phyloP scores from a whole-genome alignment of 2,329 filamentous ascomycete genomes.

The Hortaea werneckii region DNA sequence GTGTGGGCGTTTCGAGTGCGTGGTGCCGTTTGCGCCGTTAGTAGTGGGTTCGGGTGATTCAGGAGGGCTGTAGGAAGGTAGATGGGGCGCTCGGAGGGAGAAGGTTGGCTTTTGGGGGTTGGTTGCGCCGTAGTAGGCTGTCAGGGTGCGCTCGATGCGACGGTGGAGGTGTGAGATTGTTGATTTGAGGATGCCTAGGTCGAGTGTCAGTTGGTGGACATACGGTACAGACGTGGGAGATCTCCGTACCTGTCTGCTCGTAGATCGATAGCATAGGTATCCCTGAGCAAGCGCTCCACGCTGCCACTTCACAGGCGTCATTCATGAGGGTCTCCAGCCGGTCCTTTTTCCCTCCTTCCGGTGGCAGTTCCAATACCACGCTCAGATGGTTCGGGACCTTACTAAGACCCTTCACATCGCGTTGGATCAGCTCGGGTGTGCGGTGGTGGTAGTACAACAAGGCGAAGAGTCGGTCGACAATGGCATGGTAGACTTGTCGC shows the following conservation, averaged over 20 bases:
- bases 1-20: conserved; percentile 31
- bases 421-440: conserved; percentile 82
- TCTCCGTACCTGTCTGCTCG: conserved; percentile 69
- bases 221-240: neutral
- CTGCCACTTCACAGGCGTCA: conserved; percentile 81
- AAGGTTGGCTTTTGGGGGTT: conserved; percentile 55
- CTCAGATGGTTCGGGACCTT: conserved; percentile 78
- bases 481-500: conserved; percentile 67
- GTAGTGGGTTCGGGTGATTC: conserved; percentile 14
- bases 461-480: conserved; percentile 67
- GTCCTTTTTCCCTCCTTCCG: conserved; percentile 54
- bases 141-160: conserved; percentile 67
- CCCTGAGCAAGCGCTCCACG: conserved; percentile 84
- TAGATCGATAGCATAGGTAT: conserved; percentile 85
- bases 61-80: conserved; percentile 46
- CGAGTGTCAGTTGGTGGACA: neutral
- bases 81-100: conserved; percentile 61
- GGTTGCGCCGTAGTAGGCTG: conserved; percentile 70
- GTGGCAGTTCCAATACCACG: conserved; percentile 67
- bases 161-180: conserved; percentile 79
- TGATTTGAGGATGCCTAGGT: conserved; percentile 73
- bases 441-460: conserved; percentile 92
- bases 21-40: conserved; percentile 6
- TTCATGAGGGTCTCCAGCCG: conserved; percentile 77
- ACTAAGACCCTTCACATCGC: conserved; percentile 66